These are phyloP conservation scores for Penicillium dipodomyicola DNA, from an alignment of 495 filamentous ascomycete genomes.

Conservation along the genomic window DNA sequence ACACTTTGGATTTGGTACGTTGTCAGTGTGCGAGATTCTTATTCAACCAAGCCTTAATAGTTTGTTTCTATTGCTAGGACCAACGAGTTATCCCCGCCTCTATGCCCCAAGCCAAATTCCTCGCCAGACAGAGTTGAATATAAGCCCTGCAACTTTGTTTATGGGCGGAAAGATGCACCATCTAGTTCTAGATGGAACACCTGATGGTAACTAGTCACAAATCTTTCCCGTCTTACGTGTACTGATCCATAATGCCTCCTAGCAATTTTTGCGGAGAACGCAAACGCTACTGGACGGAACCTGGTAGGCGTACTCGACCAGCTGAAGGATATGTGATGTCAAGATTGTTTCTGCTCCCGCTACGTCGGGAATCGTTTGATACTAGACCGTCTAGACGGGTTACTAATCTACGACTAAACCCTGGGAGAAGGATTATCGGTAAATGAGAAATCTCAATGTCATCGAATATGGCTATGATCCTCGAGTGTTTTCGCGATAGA, in stretches of 20 bases:
- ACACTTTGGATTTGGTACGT: slow-evolving; percentile 33
- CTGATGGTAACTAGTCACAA: slow-evolving; percentile 26
- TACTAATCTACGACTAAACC: too few species aligned
- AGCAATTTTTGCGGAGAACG: slow-evolving; percentile 31
- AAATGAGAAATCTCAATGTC: too few species aligned
- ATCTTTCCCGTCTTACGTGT: slow-evolving; percentile 13
- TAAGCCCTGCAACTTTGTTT: slow-evolving; percentile 35
- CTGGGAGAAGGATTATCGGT: too few species aligned
- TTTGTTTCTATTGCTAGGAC: slow-evolving; percentile 14
- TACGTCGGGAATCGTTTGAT: too few species aligned
- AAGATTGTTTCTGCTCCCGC: slow-evolving; percentile 1
- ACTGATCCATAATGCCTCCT: slow-evolving; percentile 22
- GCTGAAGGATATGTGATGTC: slow-evolving; percentile 34
- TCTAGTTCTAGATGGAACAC: slow-evolving; percentile 32
- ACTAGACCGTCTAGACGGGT: too few species aligned
- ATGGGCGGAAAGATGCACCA: slow-evolving; percentile 33
- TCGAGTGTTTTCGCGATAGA: too few species aligned
- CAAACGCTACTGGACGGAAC: slow-evolving; percentile 24
- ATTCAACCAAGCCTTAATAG: slow-evolving; percentile 8
- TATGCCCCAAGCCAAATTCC: slow-evolving; percentile 29
- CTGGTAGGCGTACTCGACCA: slow-evolving; percentile 23
- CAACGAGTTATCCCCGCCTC: slow-evolving; percentile 32
- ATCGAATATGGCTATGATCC: too few species aligned
- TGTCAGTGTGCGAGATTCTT: slow-evolving; percentile 3
- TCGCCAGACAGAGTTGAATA: slow-evolving; percentile 29